phyloP scores from a whole-genome alignment of 2,329 filamentous ascomycete genomes.

The Alternaria brassicicola region DNA sequence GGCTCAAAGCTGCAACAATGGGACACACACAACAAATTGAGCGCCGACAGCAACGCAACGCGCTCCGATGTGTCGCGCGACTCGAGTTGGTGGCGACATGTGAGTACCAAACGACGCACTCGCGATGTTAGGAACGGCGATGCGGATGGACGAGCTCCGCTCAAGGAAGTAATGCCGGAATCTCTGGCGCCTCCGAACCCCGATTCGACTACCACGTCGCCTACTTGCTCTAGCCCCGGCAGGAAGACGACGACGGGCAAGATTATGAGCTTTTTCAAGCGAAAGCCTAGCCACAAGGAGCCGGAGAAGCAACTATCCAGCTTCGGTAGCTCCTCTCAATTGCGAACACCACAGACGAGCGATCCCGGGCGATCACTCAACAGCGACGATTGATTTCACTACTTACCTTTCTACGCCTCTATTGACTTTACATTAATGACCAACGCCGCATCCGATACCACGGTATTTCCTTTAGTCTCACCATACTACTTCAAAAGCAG shows the following conservation, averaged over 20 bases:
- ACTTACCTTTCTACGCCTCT: constrained; percentile 8
- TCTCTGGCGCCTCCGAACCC: constrained; percentile 31
- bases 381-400: constrained; percentile 41
- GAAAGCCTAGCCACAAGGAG: constrained; percentile 39
- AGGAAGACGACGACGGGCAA: constrained; percentile 40
- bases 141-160: constrained; percentile 26
- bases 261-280: constrained; percentile 46
- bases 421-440: constrained; percentile 20
- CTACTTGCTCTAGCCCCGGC: constrained; percentile 33
- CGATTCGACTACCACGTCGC: constrained; percentile 29
- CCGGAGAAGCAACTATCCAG: constrained; percentile 45
- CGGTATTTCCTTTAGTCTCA: constrained; percentile 25
- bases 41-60: constrained; percentile 38
- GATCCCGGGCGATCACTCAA: constrained; percentile 44
- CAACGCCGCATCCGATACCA: constrained; percentile 24
- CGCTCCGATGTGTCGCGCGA: constrained; percentile 42
- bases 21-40: constrained; percentile 38
- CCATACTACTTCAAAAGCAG: constrained; percentile 29
- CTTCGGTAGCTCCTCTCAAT: constrained; percentile 44
- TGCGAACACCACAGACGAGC: constrained; percentile 43
- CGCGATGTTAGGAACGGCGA: constrained; percentile 41
- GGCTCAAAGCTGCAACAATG: constrained; percentile 41
- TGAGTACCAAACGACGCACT: constrained; percentile 37
- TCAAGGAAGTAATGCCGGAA: constrained; percentile 32
- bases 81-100: constrained; percentile 45